Conservation (phyloP, 1,139 yeast species). For the Taiozyma sp. region DNA sequence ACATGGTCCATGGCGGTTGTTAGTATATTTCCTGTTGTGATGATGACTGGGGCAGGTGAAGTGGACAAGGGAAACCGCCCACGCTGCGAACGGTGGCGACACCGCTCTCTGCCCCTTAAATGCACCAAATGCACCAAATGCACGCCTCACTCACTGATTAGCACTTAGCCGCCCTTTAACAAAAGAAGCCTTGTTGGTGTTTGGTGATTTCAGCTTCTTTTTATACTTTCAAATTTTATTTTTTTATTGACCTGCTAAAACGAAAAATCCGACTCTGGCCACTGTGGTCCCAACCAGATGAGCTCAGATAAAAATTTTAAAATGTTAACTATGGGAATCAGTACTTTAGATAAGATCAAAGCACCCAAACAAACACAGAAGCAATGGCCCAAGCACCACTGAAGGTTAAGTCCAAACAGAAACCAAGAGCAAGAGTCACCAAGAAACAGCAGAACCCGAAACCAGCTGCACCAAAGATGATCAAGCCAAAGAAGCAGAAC, state of each 20-base stretch:
- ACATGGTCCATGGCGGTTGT: background rate
- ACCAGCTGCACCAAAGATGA: constrained; percentile 70
- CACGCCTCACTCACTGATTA: background rate
- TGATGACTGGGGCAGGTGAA: too few relatives aligned
- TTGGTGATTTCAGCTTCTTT: background rate
- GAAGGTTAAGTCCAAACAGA: constrained; percentile 32
- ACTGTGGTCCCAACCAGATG: background rate
- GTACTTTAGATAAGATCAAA: background rate
- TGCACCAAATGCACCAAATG: background rate
- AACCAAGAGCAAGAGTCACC: constrained; percentile 33
- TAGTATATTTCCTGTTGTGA: background rate
- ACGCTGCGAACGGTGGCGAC: background rate
- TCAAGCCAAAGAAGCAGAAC: constrained; percentile 62
- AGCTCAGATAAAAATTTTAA: background rate
- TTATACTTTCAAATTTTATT: background rate
- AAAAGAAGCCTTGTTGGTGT: background rate
- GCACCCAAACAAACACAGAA: background rate
- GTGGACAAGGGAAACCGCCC: background rate
- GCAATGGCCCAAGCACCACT: constrained; percentile 36
- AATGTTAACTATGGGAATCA: background rate
- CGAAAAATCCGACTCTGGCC: background rate
- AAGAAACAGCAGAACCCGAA: constrained; percentile 51
- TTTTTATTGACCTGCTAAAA: background rate
- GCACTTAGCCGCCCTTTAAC: constrained; percentile 8
- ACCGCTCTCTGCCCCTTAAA: background rate